Percentiles rank a stretch among this genome's conserved stretches.
These are phyloP conservation scores for Vanderwaltozyma verrucispora DNA, from an alignment of 805 yeast genomes.

Conservation along the genomic window DNA sequence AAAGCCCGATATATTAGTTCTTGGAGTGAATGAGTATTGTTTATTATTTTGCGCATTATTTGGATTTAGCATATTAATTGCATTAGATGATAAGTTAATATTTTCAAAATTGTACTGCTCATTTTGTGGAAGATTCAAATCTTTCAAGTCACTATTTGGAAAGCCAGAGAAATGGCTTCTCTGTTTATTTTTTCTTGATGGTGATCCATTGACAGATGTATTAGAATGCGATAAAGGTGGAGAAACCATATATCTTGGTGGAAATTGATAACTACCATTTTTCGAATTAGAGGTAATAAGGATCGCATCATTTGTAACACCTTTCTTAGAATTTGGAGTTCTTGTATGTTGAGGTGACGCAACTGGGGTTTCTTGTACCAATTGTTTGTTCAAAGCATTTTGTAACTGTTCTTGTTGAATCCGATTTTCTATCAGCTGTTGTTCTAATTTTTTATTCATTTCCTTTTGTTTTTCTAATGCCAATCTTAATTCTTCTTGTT, in stretches of 20 bases:
- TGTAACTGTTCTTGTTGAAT: slow-evolving; percentile 23
- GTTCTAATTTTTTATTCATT: slow-evolving; percentile 21
- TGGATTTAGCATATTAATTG: background rate
- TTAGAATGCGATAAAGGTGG: slow-evolving; percentile 1
- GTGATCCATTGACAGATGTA: slow-evolving; percentile 3
- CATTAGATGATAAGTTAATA: background rate
- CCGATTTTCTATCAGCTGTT: slow-evolving; percentile 20
- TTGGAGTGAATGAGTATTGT: slow-evolving; percentile 1
- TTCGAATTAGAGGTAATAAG: slow-evolving; percentile 25
- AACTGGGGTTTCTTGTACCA: background rate
- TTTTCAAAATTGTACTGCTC: background rate
- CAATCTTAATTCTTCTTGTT: slow-evolving; percentile 20
- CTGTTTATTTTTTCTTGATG: slow-evolving; percentile 6
- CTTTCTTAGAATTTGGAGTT: slow-evolving; percentile 6
- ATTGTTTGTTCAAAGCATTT: slow-evolving; percentile 15
- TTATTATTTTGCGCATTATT: background rate
- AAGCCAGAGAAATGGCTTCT: slow-evolving; percentile 1
- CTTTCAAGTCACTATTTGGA: background rate
- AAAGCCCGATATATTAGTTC: background rate
- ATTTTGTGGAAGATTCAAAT: background rate
- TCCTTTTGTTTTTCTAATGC: slow-evolving; percentile 24
- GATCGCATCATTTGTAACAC: slow-evolving; percentile 8
- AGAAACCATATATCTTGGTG: slow-evolving; percentile 16
- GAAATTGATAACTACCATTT: slow-evolving; percentile 26
- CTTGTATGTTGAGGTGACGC: slow-evolving; percentile 5